Evolutionary conservation across 2,329 filamentous ascomycete genomes (phyloP), one percentile per base, ranked within the genome.

Genomic region (Thielaviopsis punctulata): DNA sequence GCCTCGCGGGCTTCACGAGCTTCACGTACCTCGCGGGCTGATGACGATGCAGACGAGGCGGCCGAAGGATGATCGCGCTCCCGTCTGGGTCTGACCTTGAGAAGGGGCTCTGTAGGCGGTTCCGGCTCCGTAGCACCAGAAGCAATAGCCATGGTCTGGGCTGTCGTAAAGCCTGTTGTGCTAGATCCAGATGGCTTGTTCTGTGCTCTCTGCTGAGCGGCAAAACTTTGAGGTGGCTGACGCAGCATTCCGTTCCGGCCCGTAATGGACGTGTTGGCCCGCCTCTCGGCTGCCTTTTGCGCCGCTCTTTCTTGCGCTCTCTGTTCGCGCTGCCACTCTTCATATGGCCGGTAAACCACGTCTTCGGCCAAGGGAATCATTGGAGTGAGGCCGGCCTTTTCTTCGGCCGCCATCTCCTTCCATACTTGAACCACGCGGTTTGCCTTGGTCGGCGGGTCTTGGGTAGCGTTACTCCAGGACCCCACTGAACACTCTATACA

Each of bases 331-430:
- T 75, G 63, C 63, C 76, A 74, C 55, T 79, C 76, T 50, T 80
- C 75, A 56, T 79, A 82, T 1, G 79, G 79, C 21, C 77, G 68
- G 60, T 83, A 83, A 12, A 83, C 78, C 48, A 81, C 68, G 43
- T 75, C 73, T 53, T 79, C 73, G 2, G 73, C 71, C 21, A 83
- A 66, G 2, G 79, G 79, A 53, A 82, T 80, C 57, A 71, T 68
- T 0, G 79, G 79, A 0, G 79, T 82, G 51, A 82, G 65, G 1
- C 78, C 77, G 41, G 76, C 74, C 62, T 82, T 77, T 61, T 83
- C 79, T 63, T 83, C 79, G n/a, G 77, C 72, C 0, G 77, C 77
- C 64, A 82, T 77, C 60, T 83, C 79, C 59, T 77, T 76, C 73
- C 79, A 82, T 1, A 76, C 76, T 49, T 75, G 73, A 2, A 71